Base-by-base conservation (phyloP, 2,329 filamentous ascomycete genomes). In the Fusarium penzigii region DNA sequence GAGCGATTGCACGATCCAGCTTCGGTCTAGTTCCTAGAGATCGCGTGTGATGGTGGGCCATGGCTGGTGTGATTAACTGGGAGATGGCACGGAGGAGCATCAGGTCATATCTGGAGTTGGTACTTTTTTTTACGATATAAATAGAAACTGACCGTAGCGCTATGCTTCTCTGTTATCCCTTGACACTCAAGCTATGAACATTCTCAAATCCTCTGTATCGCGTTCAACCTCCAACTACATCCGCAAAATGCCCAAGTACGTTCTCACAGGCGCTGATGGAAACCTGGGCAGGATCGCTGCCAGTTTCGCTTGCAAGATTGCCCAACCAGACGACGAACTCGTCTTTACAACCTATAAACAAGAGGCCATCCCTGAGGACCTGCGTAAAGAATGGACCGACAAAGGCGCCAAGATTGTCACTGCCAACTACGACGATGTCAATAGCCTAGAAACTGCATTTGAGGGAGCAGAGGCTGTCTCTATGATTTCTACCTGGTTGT, bases 211-310 rank as follows among this genome's bases (percentile, higher is more conserved):
- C 9, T 3, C 10, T 11, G 13, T 36, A 11, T 36, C 10, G 7
- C 32, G 32, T 36, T 36, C 32, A n/a, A 6, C 29, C 39, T 14
- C 9, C 40, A 25, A 45, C 38, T 17, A 32, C 11, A 51, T 17
- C 14, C 52, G 7, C 8, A 25, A 25, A 25, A 64, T 64, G 61
- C 55, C 61, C 40, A 64, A 64, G 20, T 64, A 44, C 51, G 61
- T 64, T 43, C 57, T 64, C 16, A 64, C 61, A 6, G 61, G 61
- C 9, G 61, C 53, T n/a, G 61, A 64, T 38, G 61, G 61, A 25
- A 63, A 64, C 9, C 61, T 64, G 14, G 61, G 61, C 13, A 49
- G 53, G 3, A 44, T 64, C 9, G 61, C 61, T 8, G 61, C 61
- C 11, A 59, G 50, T 12, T 63, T 53, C n/a, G 61, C 62, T 1